Conservation (phyloP, 306 rosid genomes). For the Heteromeles arbutifolia region DNA sequence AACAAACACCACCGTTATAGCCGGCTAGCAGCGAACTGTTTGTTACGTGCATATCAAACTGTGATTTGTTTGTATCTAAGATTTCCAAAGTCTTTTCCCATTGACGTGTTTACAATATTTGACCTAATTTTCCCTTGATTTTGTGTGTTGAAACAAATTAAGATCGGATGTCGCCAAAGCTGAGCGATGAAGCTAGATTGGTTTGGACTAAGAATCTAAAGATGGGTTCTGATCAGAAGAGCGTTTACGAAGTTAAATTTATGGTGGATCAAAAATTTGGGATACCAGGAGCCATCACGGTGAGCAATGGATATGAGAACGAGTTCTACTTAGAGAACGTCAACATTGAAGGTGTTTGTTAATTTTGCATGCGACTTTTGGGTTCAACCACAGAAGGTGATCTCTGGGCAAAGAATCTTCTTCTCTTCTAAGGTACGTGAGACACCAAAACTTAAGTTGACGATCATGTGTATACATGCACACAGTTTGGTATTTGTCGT, state of each 20-base stretch:
- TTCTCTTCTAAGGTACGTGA: too few relatives aligned
- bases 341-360: constrained; percentile 4
- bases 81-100: too few relatives aligned
- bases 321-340: constrained; percentile 41
- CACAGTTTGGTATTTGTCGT: too few relatives aligned
- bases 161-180: constrained; percentile 2
- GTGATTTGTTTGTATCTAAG: not conserved
- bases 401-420: too few relatives aligned
- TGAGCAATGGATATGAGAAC: constrained; percentile 11
- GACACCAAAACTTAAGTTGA: not conserved
- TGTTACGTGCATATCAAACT: too few relatives aligned
- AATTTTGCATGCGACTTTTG: constrained; percentile 42
- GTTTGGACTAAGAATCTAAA: constrained; percentile 11
- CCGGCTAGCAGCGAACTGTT: too few relatives aligned
- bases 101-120: too few relatives aligned
- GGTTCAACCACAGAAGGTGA: constrained; percentile 24
- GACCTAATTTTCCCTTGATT: too few relatives aligned
- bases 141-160: too few relatives aligned
- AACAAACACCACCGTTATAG: too few relatives aligned
- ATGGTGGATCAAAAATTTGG: constrained; percentile 37
- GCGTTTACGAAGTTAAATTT: constrained; percentile 21
- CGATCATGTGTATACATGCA: not conserved
- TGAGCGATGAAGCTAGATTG: constrained; percentile 30
- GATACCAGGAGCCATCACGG: constrained; percentile 31
- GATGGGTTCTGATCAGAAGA: not conserved